Conservation (phyloP, 306 rosid species). For the Pueraria montana region DNA sequence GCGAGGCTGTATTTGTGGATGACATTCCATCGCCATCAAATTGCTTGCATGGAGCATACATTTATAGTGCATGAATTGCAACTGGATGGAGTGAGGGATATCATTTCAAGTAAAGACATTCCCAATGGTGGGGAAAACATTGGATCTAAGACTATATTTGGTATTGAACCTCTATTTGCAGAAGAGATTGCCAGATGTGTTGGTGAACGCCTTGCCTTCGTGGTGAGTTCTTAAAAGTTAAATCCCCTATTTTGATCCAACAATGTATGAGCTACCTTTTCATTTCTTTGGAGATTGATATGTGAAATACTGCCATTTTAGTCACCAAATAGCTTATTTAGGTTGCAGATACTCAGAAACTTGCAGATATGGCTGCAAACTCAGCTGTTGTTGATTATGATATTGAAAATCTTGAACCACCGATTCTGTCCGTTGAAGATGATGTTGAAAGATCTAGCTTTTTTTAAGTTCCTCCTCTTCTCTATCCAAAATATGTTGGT, state of each 20-base stretch:
- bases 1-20: slow-evolving; percentile 92
- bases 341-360: slow-evolving; percentile 96
- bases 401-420: slow-evolving; percentile 66
- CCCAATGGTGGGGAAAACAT: slow-evolving; percentile 76
- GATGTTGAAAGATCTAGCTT: slow-evolving; percentile 80
- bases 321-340: slow-evolving; percentile 52
- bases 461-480: slow-evolving; percentile 75
- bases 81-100: slow-evolving; percentile 62
- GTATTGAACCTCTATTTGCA: slow-evolving; percentile 80
- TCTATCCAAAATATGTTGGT: slow-evolving; percentile 76
- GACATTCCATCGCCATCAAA: slow-evolving; percentile 90
- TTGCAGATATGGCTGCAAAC: slow-evolving; percentile 80
- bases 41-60: slow-evolving; percentile 83
- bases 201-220: slow-evolving; percentile 84
- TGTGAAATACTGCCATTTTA: slow-evolving; percentile 28
- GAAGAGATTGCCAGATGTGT: slow-evolving; percentile 72
- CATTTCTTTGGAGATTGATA: slow-evolving; percentile 10
- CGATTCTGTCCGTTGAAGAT: slow-evolving; percentile 86
- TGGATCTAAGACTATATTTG: slow-evolving; percentile 73
- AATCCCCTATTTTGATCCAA: slow-evolving; percentile 37
- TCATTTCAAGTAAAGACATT: slow-evolving; percentile 80
- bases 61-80: slow-evolving; percentile 68
- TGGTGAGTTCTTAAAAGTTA: slow-evolving; percentile 76
- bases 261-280: slow-evolving; percentile 27
- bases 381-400: slow-evolving; percentile 76